Evolutionary conservation across 306 rosid species (phyloP).

Genomic region (Acacia acuminata): DNA sequence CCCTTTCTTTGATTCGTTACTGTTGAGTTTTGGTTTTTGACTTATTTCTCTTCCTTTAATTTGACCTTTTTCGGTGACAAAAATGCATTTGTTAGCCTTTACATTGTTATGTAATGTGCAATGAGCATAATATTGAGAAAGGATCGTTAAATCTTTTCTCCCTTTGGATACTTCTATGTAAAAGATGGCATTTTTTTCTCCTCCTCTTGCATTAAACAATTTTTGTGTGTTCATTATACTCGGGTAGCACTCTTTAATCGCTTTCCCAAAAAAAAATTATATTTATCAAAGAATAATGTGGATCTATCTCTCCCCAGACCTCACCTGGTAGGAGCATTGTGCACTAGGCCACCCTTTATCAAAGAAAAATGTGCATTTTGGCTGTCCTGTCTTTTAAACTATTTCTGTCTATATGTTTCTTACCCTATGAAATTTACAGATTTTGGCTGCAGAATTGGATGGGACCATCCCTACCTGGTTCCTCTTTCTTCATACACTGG

Average conservation of each 20-base stretch:
- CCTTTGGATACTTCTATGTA: not conserved
- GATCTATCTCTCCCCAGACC: too few relatives aligned
- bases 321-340: too few relatives aligned
- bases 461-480: conserved; percentile 87
- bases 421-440: conserved; percentile 53
- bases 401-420: conserved; percentile 21
- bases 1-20: conserved; percentile 15
- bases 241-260: not conserved
- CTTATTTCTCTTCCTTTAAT: not conserved
- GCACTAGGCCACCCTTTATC: not conserved
- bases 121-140: not conserved
- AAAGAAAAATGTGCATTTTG: conserved; percentile 3
- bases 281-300: conserved; percentile 13
- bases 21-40: not conserved
- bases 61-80: not conserved
- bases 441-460: conserved; percentile 99
- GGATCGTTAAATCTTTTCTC: not conserved
- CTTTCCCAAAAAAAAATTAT: not conserved
- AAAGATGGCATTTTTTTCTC: not conserved
- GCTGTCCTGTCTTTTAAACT: conserved; percentile 14
- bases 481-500: conserved; percentile 89
- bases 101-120: not conserved
- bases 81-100: not conserved
- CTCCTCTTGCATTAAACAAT: not conserved
- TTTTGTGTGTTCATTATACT: not conserved